Conservation (phyloP, 2,329 filamentous ascomycete genomes). For the Trichoderma oligosporum region DNA sequence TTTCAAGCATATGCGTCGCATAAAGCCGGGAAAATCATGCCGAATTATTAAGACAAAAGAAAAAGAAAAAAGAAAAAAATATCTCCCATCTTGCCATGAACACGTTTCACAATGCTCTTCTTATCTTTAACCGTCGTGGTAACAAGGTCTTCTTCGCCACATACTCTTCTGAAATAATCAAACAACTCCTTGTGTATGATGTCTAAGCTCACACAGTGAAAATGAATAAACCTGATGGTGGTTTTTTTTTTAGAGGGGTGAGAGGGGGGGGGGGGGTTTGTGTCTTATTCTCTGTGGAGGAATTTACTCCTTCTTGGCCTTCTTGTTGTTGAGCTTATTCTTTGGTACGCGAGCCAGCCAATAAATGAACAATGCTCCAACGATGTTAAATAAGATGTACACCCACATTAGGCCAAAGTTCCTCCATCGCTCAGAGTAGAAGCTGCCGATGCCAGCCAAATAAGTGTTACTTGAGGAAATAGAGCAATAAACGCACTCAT, state of each 20-base stretch:
- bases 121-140: not conserved
- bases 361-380: slow-evolving; percentile 52
- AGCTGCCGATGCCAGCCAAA: slow-evolving; percentile 45
- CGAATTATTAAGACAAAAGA: not conserved
- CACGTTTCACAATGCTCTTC: not conserved
- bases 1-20: not conserved
- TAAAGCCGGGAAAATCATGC: not conserved
- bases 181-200: slow-evolving; percentile 8
- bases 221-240: slow-evolving; percentile 2
- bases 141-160: not conserved
- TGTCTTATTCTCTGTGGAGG: not conserved
- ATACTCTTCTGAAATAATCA: not conserved
- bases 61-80: not conserved
- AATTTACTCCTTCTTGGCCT: slow-evolving; percentile 30
- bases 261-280: not conserved
- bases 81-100: not conserved
- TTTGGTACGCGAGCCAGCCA: slow-evolving; percentile 51
- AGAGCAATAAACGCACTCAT: slow-evolving; percentile 54
- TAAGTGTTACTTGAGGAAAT: slow-evolving; percentile 51
- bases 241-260: not conserved
- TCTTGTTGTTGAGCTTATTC: slow-evolving; percentile 38
- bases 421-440: slow-evolving; percentile 60
- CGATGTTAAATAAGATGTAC: slow-evolving; percentile 58
- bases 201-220: slow-evolving; percentile 1
- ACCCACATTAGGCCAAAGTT: slow-evolving; percentile 63